Base-by-base conservation (phyloP, 305 asterid genomes). In the Solanum hybrid region DNA sequence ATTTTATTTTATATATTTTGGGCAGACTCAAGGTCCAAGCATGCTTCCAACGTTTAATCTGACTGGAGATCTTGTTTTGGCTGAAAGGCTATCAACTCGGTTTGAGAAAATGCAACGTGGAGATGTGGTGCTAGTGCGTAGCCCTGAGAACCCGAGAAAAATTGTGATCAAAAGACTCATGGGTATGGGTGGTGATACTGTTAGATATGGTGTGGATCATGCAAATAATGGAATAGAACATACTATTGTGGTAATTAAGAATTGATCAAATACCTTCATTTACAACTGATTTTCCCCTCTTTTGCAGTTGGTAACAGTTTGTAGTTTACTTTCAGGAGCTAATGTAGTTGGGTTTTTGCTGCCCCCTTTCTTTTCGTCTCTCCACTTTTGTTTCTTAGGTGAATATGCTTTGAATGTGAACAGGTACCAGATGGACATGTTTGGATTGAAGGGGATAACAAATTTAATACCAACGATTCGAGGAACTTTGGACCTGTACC, bases 341-440 rank as follows among this genome's bases (percentile, higher is more conserved):
- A 42, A 51, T 75, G 45, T 40, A 45, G 69, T 56, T 42, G 81
- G 3, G 13, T 4, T 51, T 87, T 75, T 87, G 85, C 82, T 87
- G 56, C 82, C 78, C 56, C 1, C 4, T 19, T 56, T 40, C 2
- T 78, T 73, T 87, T 11, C 66, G 11, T 4, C 38, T 7, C n/a
- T 72, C 64, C 66, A 24, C 1, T 66, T 87, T 26, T 88, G 32
- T 87, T 84, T 56, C 34, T 69, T 71, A 4, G 7, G 56, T 71
- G 19, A 64, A 32, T 19, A 31, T 38, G 35, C 32, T 72, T 34
- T 88, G 45, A 26, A 45, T 77, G 13, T 51, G 72, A 32, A 77
- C 89, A 96, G 98, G 97, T 96, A 24, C 99, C 98, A 42, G 91
- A 93, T 91, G 98, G 98, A 38, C 97, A 95, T 92, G 92, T 96